Conservation (phyloP, 495 filamentous ascomycete genomes). For the Aspergillus nidulans region DNA sequence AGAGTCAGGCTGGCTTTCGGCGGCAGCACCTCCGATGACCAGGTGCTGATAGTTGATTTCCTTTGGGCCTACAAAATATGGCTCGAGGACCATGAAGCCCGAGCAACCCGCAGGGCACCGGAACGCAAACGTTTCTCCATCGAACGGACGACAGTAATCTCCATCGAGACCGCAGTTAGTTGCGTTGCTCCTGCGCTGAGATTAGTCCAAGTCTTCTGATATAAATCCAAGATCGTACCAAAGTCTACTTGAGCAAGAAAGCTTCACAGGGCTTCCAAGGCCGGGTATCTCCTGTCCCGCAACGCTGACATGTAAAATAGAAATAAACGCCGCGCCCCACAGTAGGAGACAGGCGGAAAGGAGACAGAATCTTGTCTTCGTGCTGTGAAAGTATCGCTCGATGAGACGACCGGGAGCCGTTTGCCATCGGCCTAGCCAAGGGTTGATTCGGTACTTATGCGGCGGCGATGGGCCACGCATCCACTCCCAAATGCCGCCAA, state of each 20-base stretch:
- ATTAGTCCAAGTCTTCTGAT: background rate
- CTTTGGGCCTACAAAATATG: conserved; percentile 62
- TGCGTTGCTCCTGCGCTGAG: conserved; percentile 29
- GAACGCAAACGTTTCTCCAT: conserved; percentile 61
- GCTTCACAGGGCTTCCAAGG: conserved; percentile 54
- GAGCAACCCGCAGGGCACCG: conserved; percentile 68
- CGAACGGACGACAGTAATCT: conserved; percentile 67
- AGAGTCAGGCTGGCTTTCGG: conserved; percentile 31
- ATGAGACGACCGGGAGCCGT: conserved; percentile 57
- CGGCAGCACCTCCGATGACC: conserved; percentile 62
- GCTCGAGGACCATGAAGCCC: conserved; percentile 60
- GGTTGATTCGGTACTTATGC: conserved; percentile 56
- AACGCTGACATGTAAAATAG: conserved; percentile 56
- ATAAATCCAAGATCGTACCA: conserved; percentile 35
- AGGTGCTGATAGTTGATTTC: conserved; percentile 61
- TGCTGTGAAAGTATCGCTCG: conserved; percentile 52
- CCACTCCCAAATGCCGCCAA: conserved; percentile 25
- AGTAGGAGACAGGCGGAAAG: conserved; percentile 51
- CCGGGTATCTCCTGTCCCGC: conserved; percentile 54
- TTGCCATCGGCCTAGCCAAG: conserved; percentile 58
- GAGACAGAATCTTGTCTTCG: conserved; percentile 35
- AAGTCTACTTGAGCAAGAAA: conserved; percentile 47
- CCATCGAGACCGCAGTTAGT: conserved; percentile 70
- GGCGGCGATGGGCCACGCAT: conserved; percentile 55
- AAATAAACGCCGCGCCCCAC: conserved; percentile 64